Base-by-base conservation (phyloP, 768 basidiomycete genomes). In the Astraeus odoratus region DNA sequence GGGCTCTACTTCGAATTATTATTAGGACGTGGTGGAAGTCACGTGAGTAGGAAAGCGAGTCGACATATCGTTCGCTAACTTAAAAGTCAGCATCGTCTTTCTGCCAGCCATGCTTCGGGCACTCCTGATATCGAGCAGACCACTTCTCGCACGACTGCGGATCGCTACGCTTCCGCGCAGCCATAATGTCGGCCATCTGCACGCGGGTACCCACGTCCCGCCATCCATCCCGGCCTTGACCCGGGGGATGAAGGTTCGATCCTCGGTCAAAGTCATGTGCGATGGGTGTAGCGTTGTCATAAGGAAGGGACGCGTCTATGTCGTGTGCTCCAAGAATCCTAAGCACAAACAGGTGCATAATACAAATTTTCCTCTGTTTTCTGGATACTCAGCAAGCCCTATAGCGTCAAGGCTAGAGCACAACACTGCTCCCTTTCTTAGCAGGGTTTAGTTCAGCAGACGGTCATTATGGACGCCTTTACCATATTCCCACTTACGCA, bases 181-280 rank as follows among this genome's bases (percentile, higher is more conserved):
- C 33, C 51, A 66, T 29, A 63, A 59, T 37, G 69, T 65, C 47
- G 58, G 60, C 8, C 57, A 51, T 23, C 62, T 65, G 43, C 51
- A 56, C 33, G 22, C 50, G 20, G 20, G 50, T 8, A 51, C 40
- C 13, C 22, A 41, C 25, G 15, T 46, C 39, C 22, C 33, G 13
- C 38, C 43, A 25, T 46, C 59, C 26, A 54, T 60, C 33, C 72
- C 72, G 8, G 50, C 62, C 6, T 59, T 78, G 18, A 63, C 73
- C n/a, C 69, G 86, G 54, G 91, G 92, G 38, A 94, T 96, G 88
- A 99, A 99, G 73, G 93, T 98, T 48, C 81, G 95, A 51, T 86
- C 89, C 19, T 90, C 90, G 3, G 89, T 98, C 55, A 96, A 94
- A 71, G 68, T 80, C 43, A 87, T 95, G 80, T 99, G 95, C 65